Percentiles rank a stretch among this genome's conserved stretches.
These are phyloP conservation scores for Rossbeevera mucosa DNA, from an alignment of 768 basidiomycete genomes.

Conservation along the genomic window DNA sequence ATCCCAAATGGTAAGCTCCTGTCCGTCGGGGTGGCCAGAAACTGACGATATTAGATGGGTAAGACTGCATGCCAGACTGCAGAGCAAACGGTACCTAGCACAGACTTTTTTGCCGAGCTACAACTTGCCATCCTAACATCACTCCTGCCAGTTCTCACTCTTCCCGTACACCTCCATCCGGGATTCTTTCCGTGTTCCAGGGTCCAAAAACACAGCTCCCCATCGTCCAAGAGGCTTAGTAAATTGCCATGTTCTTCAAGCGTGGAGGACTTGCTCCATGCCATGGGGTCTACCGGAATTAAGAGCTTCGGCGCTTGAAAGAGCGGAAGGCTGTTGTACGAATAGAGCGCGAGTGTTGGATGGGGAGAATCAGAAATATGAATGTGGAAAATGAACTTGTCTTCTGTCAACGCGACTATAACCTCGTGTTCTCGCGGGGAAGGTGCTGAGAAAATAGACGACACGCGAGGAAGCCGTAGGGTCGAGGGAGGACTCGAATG, in stretches of 20 bases:
- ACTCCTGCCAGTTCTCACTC: slow-evolving; percentile 64
- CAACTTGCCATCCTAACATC: slow-evolving; percentile 71
- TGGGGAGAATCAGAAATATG: slow-evolving; percentile 34
- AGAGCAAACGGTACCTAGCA: slow-evolving; percentile 54
- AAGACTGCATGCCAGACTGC: background rate
- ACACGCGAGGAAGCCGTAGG: slow-evolving; percentile 47
- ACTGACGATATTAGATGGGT: slow-evolving; percentile 39
- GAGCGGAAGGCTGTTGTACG: slow-evolving; percentile 52
- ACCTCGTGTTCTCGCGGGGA: slow-evolving; percentile 47
- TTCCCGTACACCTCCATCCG: slow-evolving; percentile 66
- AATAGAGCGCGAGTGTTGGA: slow-evolving; percentile 43
- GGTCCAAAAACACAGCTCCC: slow-evolving; percentile 86
- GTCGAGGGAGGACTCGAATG: slow-evolving; percentile 44
- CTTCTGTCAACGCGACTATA: slow-evolving; percentile 63
- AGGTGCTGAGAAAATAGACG: slow-evolving; percentile 63
- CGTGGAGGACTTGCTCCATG: slow-evolving; percentile 53
- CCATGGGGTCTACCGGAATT: slow-evolving; percentile 84
- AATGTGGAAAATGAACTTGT: slow-evolving; percentile 57
- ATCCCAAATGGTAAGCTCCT: slow-evolving; percentile 94
- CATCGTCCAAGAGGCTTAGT: slow-evolving; percentile 69
- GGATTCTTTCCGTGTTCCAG: slow-evolving; percentile 40
- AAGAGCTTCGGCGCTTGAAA: slow-evolving; percentile 46
- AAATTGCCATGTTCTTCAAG: slow-evolving; percentile 66
- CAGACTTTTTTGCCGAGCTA: slow-evolving; percentile 90
- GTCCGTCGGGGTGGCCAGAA: slow-evolving; percentile 51